Percentiles rank a stretch among this genome's conserved stretches.
These are phyloP conservation scores for Kurtzmaniella cleridarum DNA, from an alignment of 805 yeast genomes.

Conservation along the genomic window DNA sequence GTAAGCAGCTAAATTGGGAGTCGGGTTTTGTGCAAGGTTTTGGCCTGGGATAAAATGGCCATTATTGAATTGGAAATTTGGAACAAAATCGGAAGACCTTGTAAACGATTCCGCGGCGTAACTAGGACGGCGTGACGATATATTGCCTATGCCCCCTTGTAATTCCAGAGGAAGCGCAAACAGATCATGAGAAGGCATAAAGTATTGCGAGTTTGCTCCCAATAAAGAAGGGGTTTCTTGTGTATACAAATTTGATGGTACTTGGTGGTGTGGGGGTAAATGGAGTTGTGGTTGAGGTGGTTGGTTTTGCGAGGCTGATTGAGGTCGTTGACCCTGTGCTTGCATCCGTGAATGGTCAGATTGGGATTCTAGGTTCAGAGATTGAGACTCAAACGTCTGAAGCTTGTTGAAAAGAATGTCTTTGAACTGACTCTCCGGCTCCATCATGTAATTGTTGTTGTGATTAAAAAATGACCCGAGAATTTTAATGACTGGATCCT, in stretches of 20 bases:
- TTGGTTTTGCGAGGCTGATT: conserved; percentile 4
- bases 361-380: background rate
- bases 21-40: conserved; percentile 7
- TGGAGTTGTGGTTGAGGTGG: conserved; percentile 8
- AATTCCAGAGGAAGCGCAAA: conserved; percentile 52
- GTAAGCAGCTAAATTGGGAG: conserved; percentile 18
- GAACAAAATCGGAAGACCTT: conserved; percentile 16
- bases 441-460: background rate
- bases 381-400: background rate
- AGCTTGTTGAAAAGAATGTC: conserved; percentile 20
- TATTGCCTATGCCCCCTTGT: conserved; percentile 60
- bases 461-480: too few species aligned
- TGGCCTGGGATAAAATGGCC: conserved; percentile 1
- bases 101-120: conserved; percentile 65
- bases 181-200: conserved; percentile 15
- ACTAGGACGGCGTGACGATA: conserved; percentile 66
- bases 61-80: conserved; percentile 1
- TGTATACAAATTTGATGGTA: background rate
- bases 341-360: background rate
- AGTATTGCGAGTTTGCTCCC: conserved; percentile 2
- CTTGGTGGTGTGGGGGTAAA: conserved; percentile 3
- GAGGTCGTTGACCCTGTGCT: background rate
- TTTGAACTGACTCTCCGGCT: conserved; percentile 12
- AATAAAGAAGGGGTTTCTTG: background rate
- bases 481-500: too few species aligned